Conservation (phyloP, 2,329 filamentous ascomycete species). For the Sporothrix brasiliensis region DNA sequence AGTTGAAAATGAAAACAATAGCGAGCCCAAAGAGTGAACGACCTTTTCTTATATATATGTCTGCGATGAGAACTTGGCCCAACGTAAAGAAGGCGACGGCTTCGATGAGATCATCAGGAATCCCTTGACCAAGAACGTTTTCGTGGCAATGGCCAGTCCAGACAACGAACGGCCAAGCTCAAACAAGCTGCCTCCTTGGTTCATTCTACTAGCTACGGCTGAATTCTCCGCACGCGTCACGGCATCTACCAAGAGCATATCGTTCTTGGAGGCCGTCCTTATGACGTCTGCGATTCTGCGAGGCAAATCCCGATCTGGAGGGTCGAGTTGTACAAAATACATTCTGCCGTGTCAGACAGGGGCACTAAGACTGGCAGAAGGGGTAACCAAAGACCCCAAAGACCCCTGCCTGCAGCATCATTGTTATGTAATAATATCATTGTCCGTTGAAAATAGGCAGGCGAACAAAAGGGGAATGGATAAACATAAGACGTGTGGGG, state of each 20-base stretch:
- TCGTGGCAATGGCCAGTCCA: neutral
- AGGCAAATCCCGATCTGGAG: constrained; percentile 2
- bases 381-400: no score
- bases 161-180: neutral
- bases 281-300: constrained; percentile 24
- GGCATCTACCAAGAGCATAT: no score
- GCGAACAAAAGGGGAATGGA: neutral
- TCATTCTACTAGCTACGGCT: neutral
- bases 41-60: neutral
- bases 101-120: constrained; percentile 22
- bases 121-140: neutral
- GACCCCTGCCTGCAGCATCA: neutral
- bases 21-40: neutral
- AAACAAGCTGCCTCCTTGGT: constrained; percentile 9
- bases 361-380: no score
- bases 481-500: constrained; percentile 8
- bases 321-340: neutral
- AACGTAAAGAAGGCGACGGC: neutral
- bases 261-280: constrained; percentile 13
- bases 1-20: neutral
- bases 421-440: constrained; percentile 16
- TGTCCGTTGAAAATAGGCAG: neutral
- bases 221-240: constrained; percentile 9
- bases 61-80: neutral
- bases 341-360: neutral